A percentile compares a stretch with the other conserved stretches of the same genome.
Conservation (phyloP, 352 stramenopile species). For the Aphanomyces invadans region DNA sequence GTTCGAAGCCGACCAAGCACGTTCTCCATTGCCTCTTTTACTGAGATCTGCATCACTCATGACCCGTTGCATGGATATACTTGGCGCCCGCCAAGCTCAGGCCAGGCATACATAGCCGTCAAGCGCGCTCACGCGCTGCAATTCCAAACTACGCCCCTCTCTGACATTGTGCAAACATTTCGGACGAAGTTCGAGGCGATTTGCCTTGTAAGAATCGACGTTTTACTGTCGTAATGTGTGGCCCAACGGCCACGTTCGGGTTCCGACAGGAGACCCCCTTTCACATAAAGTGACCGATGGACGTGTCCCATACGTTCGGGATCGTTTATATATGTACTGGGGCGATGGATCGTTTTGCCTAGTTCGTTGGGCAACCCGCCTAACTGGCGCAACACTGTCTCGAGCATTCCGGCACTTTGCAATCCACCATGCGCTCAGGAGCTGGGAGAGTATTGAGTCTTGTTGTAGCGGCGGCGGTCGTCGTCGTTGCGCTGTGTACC, state of each 20-base stretch:
- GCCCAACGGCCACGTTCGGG: too few relatives aligned
- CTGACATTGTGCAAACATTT: conserved; percentile 4
- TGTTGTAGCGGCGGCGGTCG: neutral
- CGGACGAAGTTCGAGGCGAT: neutral
- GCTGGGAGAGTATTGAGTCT: neutral
- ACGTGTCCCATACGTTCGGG: too few relatives aligned
- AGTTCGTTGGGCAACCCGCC: too few relatives aligned
- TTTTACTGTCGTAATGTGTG: too few relatives aligned
- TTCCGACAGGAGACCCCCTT: too few relatives aligned
- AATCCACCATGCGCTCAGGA: neutral
- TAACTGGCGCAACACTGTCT: too few relatives aligned
- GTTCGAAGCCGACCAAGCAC: conserved; percentile 2
- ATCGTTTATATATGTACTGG: too few relatives aligned
- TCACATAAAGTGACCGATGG: too few relatives aligned
- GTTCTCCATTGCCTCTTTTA: neutral
- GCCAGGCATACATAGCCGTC: conserved; percentile 2
- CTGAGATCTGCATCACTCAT: neutral
- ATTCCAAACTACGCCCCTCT: neutral
- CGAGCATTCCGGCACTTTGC: too few relatives aligned
- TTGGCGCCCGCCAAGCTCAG: conserved; percentile 4
- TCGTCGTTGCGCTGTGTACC: neutral
- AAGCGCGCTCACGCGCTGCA: neutral
- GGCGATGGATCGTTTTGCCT: too few relatives aligned
- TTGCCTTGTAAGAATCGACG: too few relatives aligned
- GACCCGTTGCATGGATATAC: neutral